Evolutionary conservation across 495 filamentous ascomycete genomes (phyloP), one percentile per base, ranked within the genome.

Genomic region (Xylaria cubensis): DNA sequence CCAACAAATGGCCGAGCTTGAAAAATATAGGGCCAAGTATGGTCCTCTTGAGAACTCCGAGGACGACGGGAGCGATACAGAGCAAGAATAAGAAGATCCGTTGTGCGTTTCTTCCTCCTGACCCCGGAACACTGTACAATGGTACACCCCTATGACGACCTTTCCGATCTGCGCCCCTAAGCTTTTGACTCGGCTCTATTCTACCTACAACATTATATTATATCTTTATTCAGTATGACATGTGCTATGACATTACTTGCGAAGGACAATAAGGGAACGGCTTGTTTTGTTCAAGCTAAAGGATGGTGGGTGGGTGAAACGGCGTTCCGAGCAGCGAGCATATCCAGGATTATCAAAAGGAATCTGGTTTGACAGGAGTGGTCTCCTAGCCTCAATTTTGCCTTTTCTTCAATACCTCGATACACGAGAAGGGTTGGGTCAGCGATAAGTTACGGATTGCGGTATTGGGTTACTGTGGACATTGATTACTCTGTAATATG

Each of bases 21-120:
- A 84, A 73, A 77, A 77, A 24, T 88, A 88, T 75, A 85, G 84
- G 76, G 79, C 79, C 13, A 80, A 72, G 51, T 88, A 78, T 62
- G 86, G 86, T 19, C 71, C 77, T 3, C 76, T 86, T 24, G 68
- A 72, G 29, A 59, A 15, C 36, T 70, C 72, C 19, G 75, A 74
- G 34, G 67, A 64, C 12, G 75, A 79, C 19, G 81, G 75, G 29
- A 77, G 72, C 67, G 75, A 75, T 34, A 78, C 77, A 26, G 79
- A 82, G 64, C 75, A 80, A 50, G 79, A 81, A 58, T 77, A 69
- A 67, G 15, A 46, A 56, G 41, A 48, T 19, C 7, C 13, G 34
- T 56, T 50, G 17, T 63, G 15, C 21, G 19, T 21, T 59, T 6
- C 29, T 39, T 56, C 61, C 62, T 29, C 15, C 41, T 29, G 19